Evolutionary conservation across 345 rosid genomes (phyloP), one percentile per base, ranked within the genome.

Genomic region (Eucalyptus caleyi): DNA sequence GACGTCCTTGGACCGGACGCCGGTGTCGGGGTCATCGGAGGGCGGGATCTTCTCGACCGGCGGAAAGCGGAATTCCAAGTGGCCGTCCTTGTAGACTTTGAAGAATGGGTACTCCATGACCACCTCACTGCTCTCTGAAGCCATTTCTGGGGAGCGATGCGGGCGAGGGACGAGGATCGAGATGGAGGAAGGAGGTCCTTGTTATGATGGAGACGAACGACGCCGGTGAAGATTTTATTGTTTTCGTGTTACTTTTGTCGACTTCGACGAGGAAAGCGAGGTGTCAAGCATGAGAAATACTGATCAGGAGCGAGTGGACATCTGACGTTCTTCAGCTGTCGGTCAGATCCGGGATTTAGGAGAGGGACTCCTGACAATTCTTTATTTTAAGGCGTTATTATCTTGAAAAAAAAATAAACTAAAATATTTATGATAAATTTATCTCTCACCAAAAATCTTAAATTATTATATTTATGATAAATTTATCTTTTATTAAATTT

Each of bases 1-100:
- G 56, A 90, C 93, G 45, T 93, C 93, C 86, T 92, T 92, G 59
- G 91, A 90, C 16, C 80, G 89, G 88, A 92, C 92, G 56, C 93
- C 92, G 60, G 91, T 90, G 67, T 42, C 16, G 40, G 91, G 90
- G 72, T 91, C 93, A 14, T 32, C 88, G 65, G 82, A 86, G 23
- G 92, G 88, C 3, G 93, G 92, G 86, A 89, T 88, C 60, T 83
- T 88, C 30, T 77, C 56, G 37, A 50, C 90, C 82, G 92, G 94
- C 4, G 65, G 72, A 47, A 59, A 50, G 89, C 83, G 50, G 21
- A 54, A 45, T 47, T 91, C 69, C 87, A 91, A 4, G 42, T 86
- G 91, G 87, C 92, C 92, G 47, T 91, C 91, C 50, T 72, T 89
- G 92, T 42, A 81, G 47, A 90, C 91, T n/a, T 91, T 89, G 92